These are phyloP conservation scores for Auricularia auricula-judae DNA, from an alignment of 768 basidiomycete species.

Conservation along the genomic window DNA sequence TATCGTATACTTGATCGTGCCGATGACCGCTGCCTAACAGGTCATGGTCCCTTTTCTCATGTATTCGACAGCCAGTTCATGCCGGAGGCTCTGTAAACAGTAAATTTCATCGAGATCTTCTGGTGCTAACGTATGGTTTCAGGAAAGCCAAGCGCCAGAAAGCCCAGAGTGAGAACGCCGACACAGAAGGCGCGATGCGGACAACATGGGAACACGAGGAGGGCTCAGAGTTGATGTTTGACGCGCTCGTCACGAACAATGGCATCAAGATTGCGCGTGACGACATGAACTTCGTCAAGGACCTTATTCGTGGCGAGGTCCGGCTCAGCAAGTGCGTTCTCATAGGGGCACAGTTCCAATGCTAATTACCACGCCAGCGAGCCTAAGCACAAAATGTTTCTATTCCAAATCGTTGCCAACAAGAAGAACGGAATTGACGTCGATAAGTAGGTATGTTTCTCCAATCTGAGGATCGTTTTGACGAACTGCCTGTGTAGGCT, in stretches of 20 bases:
- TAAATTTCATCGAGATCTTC: no score
- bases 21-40: constrained; percentile 14
- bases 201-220: constrained; percentile 61
- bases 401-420: constrained; percentile 83
- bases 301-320: constrained; percentile 58
- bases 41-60: constrained; percentile 80
- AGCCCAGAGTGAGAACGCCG: no score
- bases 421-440: constrained; percentile 75
- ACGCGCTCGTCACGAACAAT: constrained; percentile 50
- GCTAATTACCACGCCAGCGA: not conserved
- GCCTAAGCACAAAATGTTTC: constrained; percentile 48
- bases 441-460: constrained; percentile 36
- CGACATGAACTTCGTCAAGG: constrained; percentile 58
- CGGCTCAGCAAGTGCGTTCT: not conserved
- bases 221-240: constrained; percentile 76
- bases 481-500: constrained; percentile 27
- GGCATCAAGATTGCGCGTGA: constrained; percentile 34
- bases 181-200: no score
- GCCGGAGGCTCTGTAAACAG: constrained; percentile 48
- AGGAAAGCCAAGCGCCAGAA: no score
- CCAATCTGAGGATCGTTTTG: no score
- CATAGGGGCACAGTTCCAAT: not conserved
- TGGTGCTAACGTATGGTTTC: no score
- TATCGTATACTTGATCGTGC: not conserved
- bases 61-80: constrained; percentile 74